Evolutionary conservation across 768 basidiomycete genomes (phyloP).

Genomic region (Termitomyces sp.): DNA sequence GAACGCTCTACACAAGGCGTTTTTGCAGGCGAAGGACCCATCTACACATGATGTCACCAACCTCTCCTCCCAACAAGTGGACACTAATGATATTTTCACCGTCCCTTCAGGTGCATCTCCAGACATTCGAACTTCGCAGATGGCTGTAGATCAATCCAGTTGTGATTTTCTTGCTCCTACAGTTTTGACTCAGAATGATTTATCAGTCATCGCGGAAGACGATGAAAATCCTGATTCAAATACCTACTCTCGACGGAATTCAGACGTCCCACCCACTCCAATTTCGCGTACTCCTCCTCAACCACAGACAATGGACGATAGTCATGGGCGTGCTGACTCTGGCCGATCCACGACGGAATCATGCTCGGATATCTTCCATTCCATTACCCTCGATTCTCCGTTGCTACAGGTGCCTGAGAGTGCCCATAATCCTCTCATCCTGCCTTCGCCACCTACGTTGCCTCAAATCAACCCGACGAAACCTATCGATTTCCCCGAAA

Average conservation of each 20-base stretch:
- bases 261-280: not conserved
- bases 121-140: not conserved
- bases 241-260: conserved; percentile 4
- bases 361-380: conserved; percentile 36
- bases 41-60: not conserved
- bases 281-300: not conserved
- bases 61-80: not conserved
- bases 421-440: not conserved
- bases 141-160: not conserved
- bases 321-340: not conserved
- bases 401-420: conserved; percentile 1
- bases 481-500: not conserved
- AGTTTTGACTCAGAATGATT: conserved; percentile 34
- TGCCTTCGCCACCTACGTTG: not conserved
- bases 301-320: not conserved
- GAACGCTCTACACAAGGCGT: conserved; percentile 44
- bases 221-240: conserved; percentile 55
- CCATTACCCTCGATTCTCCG: conserved; percentile 36
- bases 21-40: conserved; percentile 31
- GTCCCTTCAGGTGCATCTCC: not conserved
- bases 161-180: conserved; percentile 5
- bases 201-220: conserved; percentile 72
- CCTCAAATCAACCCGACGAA: not conserved
- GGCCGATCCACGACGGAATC: conserved; percentile 17
- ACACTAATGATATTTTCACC: not conserved